Evolutionary conservation across 805 yeast species (phyloP), one percentile per base, ranked within the genome.

Genomic region (Candida fluviatilis): DNA sequence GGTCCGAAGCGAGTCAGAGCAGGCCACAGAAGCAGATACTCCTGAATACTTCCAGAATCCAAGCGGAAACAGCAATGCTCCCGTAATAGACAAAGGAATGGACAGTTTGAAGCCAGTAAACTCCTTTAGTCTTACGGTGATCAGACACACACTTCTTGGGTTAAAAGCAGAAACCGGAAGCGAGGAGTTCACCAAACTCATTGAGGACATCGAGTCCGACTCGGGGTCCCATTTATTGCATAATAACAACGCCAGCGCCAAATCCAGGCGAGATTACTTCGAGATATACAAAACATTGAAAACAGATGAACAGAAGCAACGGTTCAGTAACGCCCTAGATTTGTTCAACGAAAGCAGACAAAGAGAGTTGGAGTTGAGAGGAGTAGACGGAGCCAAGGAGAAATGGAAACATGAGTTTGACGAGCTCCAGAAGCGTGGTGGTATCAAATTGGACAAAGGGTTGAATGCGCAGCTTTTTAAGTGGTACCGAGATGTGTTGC

Each of bases 381-480:
- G 95, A 2, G 69, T 85, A 1, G 90, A 84, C 46, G 90, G 91
- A 1, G 95, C 98, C 0, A 78, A 76, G 45, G 87, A 82, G 51
- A 83, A 85, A 57, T 91, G 99, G 99, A 82, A 78, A 55, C 82
- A 80, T 48, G 90, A 82, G 46, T 83, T 76, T 49, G 95, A 87
- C 50, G 79, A 76, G 37, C 71, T 79, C 52, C 68, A 69, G 41
- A 69, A 72, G 34, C 71, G 82, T 47, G 87, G 87, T 16, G 78
- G 71, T 10, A 53, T 75, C 37, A 57, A 77, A 3, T 58, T 79
- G 27, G 75, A 78, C 33, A 75, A 78, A 41, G 73, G 78, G 10
- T 64, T 90, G 28, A 89, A 88, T 41, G 81, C 80, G 1, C 80
- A 80, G 47, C 63, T 93, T 28, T 93, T 88, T 77, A 76, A 77